These are phyloP conservation scores for Trypanosoma lewisi DNA, from an alignment of 208 protist genomes.

Conservation along the genomic window DNA sequence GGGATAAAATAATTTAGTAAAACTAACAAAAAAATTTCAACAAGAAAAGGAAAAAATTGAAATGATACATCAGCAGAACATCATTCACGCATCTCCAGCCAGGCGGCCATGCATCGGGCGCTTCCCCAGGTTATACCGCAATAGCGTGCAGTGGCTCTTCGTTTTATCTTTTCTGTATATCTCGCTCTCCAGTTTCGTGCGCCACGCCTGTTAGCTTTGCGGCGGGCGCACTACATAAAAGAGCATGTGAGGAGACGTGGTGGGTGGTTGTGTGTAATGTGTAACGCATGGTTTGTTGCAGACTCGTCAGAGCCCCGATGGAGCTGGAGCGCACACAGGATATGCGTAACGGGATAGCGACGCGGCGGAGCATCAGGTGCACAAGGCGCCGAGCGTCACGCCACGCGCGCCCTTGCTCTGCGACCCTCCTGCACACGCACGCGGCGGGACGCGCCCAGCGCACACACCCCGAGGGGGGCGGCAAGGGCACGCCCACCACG, in stretches of 20 bases:
- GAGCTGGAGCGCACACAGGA: slow-evolving; percentile 38
- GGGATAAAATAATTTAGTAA: not conserved
- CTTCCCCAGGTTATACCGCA: not conserved
- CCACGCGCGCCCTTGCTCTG: slow-evolving; percentile 28
- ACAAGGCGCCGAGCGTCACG: slow-evolving; percentile 26
- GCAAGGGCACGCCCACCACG: too few relatives aligned
- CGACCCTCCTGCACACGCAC: slow-evolving; percentile 13
- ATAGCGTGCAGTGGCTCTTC: not conserved
- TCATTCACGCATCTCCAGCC: not conserved
- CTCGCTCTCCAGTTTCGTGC: slow-evolving; percentile 22
- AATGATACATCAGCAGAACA: not conserved
- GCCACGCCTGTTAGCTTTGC: slow-evolving; percentile 13
- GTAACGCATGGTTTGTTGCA: slow-evolving; percentile 39
- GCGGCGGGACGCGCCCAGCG: not conserved
- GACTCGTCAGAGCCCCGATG: slow-evolving; percentile 34
- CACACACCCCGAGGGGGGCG: not conserved
- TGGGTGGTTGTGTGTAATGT: slow-evolving; percentile 12
- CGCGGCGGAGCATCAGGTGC: slow-evolving; percentile 30
- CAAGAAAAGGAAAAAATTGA: slow-evolving; percentile 6
- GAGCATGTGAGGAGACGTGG: slow-evolving; percentile 4
- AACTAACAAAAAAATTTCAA: slow-evolving; percentile 15
- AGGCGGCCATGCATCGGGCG: not conserved
- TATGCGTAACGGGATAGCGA: slow-evolving; percentile 34
- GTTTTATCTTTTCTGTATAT: too few relatives aligned
- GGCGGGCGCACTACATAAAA: slow-evolving; percentile 18